These are phyloP conservation scores for Talaromyces wortmannii DNA, from an alignment of 495 filamentous ascomycete genomes.

Conservation along the genomic window DNA sequence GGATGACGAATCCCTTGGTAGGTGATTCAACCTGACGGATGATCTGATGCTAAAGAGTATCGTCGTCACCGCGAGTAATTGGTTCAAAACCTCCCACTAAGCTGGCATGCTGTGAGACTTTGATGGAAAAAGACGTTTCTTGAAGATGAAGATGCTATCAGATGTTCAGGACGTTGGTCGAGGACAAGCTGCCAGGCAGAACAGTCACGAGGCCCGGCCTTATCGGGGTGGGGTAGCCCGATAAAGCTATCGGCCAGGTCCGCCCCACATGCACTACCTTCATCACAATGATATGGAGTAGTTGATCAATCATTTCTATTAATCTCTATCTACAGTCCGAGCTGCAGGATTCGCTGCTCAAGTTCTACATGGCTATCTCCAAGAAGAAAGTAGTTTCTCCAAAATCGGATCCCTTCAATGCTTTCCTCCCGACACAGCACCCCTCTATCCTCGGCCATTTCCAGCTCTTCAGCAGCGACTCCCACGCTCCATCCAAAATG, in stretches of 20 bases:
- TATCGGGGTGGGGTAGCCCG: background rate
- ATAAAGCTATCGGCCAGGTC: background rate
- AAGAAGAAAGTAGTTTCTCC: conserved; percentile 50
- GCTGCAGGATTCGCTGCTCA: background rate
- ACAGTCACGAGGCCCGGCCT: background rate
- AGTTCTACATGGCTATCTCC: background rate
- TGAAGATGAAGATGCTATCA: too few species aligned
- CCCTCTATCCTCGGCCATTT: conserved; percentile 92
- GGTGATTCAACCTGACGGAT: too few species aligned
- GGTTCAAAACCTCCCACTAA: too few species aligned
- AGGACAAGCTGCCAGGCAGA: too few species aligned
- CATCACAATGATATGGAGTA: background rate
- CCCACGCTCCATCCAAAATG: conserved; percentile 97
- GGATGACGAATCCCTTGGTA: too few species aligned
- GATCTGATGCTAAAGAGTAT: too few species aligned
- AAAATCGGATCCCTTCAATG: conserved; percentile 75
- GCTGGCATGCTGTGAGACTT: too few species aligned
- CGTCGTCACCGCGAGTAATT: too few species aligned
- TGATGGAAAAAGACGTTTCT: too few species aligned
- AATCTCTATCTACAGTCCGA: background rate
- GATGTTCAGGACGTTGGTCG: too few species aligned
- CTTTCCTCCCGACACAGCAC: conserved; percentile 77
- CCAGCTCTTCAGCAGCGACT: conserved; percentile 91
- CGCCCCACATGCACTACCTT: background rate
- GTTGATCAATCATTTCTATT: background rate